Percentiles rank a stretch among this genome's conserved stretches.
These are phyloP conservation scores for Colletotrichum caudatum DNA, from an alignment of 2,329 filamentous ascomycete species.

Conservation along the genomic window DNA sequence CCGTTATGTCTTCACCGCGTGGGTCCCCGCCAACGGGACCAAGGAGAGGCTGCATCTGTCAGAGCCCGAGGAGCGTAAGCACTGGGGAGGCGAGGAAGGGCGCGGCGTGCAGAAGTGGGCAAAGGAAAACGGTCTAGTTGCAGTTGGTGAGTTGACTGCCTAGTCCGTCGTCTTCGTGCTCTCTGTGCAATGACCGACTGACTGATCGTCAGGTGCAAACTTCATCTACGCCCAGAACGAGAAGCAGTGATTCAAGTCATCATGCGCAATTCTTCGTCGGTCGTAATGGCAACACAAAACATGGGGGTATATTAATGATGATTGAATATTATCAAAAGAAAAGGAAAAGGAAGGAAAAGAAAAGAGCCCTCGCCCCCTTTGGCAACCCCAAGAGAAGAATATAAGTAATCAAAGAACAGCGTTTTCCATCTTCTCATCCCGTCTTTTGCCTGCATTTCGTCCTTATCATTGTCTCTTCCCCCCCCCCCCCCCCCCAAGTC, in stretches of 20 bases:
- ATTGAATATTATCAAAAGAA: background rate
- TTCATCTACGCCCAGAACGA: conserved; percentile 57
- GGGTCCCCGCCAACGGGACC: conserved; percentile 55
- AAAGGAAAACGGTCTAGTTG: conserved; percentile 54
- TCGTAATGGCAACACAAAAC: background rate
- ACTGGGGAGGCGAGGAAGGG: conserved; percentile 54
- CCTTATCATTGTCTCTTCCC: background rate
- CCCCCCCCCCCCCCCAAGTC: background rate
- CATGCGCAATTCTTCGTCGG: too few species aligned
- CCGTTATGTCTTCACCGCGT: conserved; percentile 57
- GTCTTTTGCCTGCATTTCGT: background rate
- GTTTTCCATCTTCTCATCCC: background rate
- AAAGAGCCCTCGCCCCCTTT: background rate
- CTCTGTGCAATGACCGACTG: background rate
- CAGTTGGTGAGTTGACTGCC: conserved; percentile 53
- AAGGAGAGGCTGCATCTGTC: conserved; percentile 50
- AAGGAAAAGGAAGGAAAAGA: background rate
- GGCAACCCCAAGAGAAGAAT: background rate
- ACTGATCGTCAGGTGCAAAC: conserved; percentile 53
- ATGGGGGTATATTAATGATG: background rate
- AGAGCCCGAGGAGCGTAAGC: conserved; percentile 53
- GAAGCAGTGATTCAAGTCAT: conserved; percentile 48
- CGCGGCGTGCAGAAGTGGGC: conserved; percentile 57
- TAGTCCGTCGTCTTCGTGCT: background rate
- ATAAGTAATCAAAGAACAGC: background rate